Percentiles rank a stretch among this genome's conserved stretches.
Conservation (phyloP, 75 land plant species). For the Pinus albicaulis region DNA sequence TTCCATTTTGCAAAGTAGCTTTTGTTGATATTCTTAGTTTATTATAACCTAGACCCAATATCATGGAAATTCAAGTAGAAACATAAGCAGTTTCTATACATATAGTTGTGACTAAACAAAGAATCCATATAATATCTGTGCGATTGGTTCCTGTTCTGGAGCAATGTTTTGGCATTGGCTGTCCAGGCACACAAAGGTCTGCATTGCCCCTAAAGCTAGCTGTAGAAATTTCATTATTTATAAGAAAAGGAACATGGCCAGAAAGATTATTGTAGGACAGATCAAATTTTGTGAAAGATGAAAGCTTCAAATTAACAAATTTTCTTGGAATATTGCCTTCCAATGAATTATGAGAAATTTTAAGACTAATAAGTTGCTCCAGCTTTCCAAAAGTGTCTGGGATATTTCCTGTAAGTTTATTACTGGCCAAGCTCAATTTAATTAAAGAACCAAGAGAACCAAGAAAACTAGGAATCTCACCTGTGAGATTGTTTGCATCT, state of each 20-base stretch:
- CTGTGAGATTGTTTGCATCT: constrained; percentile 17
- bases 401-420: constrained; percentile 21
- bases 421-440: constrained; percentile 18
- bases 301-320: constrained; percentile 11
- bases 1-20: no score
- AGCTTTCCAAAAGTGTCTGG: constrained; percentile 30
- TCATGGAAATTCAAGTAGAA: no score
- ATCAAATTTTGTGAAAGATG: constrained; percentile 18
- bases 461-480: constrained; percentile 20
- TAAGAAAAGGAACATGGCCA: constrained; percentile 24
- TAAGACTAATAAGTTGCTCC: constrained; percentile 16
- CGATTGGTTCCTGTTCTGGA: neutral
- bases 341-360: constrained; percentile 33
- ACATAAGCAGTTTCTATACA: neutral
- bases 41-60: no score
- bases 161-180: neutral
- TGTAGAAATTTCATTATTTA: constrained; percentile 11
- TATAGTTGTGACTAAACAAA: neutral
- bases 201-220: constrained; percentile 23
- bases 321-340: constrained; percentile 20
- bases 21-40: no score
- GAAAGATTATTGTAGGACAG: constrained; percentile 37
- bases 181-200: constrained; percentile 6
- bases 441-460: constrained; percentile 10
- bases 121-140: constrained; percentile 3